A percentile compares a stretch with the other conserved stretches of the same genome.
These are phyloP conservation scores for Zymoseptoria ardabiliae DNA, from an alignment of 2,329 filamentous ascomycete genomes.

Conservation along the genomic window DNA sequence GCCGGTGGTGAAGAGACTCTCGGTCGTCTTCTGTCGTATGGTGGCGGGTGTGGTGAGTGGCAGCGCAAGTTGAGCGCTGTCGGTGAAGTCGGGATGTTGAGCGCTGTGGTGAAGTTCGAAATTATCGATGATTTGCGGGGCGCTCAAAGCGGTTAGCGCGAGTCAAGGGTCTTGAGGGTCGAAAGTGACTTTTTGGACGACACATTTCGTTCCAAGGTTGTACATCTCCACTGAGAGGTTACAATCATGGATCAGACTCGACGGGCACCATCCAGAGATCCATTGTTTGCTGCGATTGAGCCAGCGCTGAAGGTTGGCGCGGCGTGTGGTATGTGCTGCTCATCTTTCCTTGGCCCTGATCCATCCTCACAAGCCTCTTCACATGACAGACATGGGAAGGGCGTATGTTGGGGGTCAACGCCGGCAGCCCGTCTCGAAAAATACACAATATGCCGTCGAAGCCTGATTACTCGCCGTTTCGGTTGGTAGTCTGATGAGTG, in stretches of 20 bases:
- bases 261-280: conserved; percentile 12
- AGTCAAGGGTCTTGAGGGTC: background rate
- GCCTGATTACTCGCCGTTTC: background rate
- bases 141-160: background rate
- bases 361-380: background rate
- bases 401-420: background rate
- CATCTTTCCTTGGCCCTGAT: background rate
- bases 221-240: background rate
- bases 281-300: conserved; percentile 19
- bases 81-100: background rate
- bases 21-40: conserved; percentile 4
- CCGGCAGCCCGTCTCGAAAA: background rate
- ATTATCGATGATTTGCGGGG: background rate
- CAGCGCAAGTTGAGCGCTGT: conserved; percentile 5
- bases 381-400: background rate
- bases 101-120: background rate
- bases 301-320: conserved; percentile 29
- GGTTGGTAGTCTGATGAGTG: conserved; percentile 34
- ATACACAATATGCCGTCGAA: conserved; percentile 9
- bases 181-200: background rate
- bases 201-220: background rate
- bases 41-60: conserved; percentile 2
- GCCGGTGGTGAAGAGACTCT: conserved; percentile 1
- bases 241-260: conserved; percentile 1
- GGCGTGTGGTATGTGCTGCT: conserved; percentile 25